Evolutionary conservation across 2,329 filamentous ascomycete species (phyloP).

Genomic region (Clonostachys rhizophaga): DNA sequence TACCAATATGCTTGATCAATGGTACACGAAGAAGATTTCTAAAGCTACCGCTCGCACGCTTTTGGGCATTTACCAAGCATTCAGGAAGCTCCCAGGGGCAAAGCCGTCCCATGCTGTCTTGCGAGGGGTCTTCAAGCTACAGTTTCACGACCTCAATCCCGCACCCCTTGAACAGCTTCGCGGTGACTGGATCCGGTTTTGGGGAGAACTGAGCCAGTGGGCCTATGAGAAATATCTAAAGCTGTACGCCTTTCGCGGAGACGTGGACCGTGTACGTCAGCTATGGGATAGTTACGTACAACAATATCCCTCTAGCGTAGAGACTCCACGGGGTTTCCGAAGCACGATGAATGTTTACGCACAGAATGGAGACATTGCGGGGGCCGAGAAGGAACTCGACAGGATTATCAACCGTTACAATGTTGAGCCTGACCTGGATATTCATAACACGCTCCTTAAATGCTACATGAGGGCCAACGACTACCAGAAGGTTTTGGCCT

Average conservation of each 20-base stretch:
- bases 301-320: constrained; percentile 24
- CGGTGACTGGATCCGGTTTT: constrained; percentile 40
- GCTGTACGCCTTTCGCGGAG: constrained; percentile 42
- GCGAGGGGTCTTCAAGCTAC: constrained; percentile 37
- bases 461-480: constrained; percentile 64
- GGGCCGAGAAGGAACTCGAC: constrained; percentile 57
- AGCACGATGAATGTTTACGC: constrained; percentile 70
- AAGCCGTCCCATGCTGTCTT: constrained; percentile 31
- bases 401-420: constrained; percentile 52
- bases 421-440: constrained; percentile 49
- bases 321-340: constrained; percentile 33
- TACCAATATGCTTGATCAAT: constrained; percentile 19
- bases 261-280: constrained; percentile 36
- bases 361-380: constrained; percentile 56
- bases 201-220: constrained; percentile 31
- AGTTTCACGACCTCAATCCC: constrained; percentile 14
- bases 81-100: constrained; percentile 32
- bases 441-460: constrained; percentile 76
- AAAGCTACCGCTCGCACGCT: constrained; percentile 23
- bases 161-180: constrained; percentile 38
- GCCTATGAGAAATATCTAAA: constrained; percentile 43
- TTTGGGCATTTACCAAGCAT: constrained; percentile 36
- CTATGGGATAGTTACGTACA: constrained; percentile 38
- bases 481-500: constrained; percentile 57
- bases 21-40: constrained; percentile 16